Evolutionary conservation across 208 protist species (phyloP).

Genomic region (Novymonas esmeraldas): DNA sequence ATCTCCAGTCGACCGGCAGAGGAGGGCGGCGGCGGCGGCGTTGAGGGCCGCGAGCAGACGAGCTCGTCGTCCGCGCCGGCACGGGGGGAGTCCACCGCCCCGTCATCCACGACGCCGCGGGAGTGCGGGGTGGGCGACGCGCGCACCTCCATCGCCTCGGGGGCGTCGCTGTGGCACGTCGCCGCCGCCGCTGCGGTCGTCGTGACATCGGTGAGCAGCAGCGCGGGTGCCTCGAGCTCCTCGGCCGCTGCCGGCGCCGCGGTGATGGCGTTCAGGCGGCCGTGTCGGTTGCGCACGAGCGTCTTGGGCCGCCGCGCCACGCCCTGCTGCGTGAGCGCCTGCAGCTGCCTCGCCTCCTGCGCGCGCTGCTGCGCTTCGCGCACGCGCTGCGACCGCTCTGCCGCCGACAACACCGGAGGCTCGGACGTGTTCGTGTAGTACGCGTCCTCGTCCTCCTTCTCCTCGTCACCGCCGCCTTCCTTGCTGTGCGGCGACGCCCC

Average conservation of each 20-base stretch:
- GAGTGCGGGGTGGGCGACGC: neutral
- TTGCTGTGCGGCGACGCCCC: conserved; percentile 3
- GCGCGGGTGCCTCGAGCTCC: neutral
- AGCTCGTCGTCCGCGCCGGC: neutral
- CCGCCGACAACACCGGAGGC: conserved; percentile 36
- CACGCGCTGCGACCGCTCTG: conserved; percentile 51
- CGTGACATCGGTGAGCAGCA: conserved; percentile 10
- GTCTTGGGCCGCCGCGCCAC: conserved; percentile 65
- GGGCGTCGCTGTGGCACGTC: too few species aligned
- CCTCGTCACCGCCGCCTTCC: neutral
- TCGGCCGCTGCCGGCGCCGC: neutral
- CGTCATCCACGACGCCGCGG: neutral
- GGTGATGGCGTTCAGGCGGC: conserved; percentile 44
- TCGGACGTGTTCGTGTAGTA: conserved; percentile 8
- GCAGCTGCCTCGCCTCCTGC: conserved; percentile 33
- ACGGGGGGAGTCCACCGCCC: neutral
- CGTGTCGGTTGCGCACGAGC: conserved; percentile 55
- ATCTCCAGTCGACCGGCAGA: conserved; percentile 25
- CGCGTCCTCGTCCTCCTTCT: neutral
- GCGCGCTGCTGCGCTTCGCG: conserved; percentile 46
- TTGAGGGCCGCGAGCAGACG: conserved; percentile 9
- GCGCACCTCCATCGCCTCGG: neutral
- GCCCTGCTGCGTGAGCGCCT: conserved; percentile 31
- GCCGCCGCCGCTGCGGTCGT: too few species aligned
- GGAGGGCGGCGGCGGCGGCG: neutral